Percentiles rank a stretch among this genome's conserved stretches.
phyloP scores from a whole-genome alignment of 768 basidiomycete genomes.

The Crepidotus variabilis region DNA sequence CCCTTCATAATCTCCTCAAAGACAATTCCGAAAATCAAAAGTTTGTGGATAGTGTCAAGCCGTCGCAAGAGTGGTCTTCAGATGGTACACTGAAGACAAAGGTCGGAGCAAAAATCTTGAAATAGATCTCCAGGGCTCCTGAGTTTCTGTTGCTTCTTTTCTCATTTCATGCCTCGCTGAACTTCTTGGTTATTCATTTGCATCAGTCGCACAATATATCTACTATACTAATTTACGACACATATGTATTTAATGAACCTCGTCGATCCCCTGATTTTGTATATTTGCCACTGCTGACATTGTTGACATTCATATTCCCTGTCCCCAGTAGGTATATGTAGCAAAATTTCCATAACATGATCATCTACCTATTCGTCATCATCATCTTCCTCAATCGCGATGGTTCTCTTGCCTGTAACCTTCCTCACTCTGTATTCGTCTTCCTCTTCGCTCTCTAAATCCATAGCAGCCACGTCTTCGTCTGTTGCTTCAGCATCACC shows the following conservation, averaged over 20 bases:
- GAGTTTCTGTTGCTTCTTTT: no score
- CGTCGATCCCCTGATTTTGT: no score
- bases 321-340: background rate
- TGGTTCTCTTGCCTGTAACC: slow-evolving; percentile 47
- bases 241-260: no score
- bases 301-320: background rate
- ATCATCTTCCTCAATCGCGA: slow-evolving; percentile 64
- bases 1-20: slow-evolving; percentile 74
- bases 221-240: no score
- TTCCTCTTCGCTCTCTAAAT: slow-evolving; percentile 74
- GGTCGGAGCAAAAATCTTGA: slow-evolving; percentile 26
- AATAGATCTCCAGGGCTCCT: background rate
- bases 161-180: no score
- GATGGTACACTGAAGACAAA: slow-evolving; percentile 44
- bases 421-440: slow-evolving; percentile 67
- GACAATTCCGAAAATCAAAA: slow-evolving; percentile 78
- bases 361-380: slow-evolving; percentile 44
- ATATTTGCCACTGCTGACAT: slow-evolving; percentile 7
- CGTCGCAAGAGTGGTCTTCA: slow-evolving; percentile 54
- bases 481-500: slow-evolving; percentile 18
- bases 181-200: no score
- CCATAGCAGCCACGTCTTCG: slow-evolving; percentile 50
- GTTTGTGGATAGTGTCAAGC: slow-evolving; percentile 70
- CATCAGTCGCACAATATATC: no score
- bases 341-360: no score